Conservation (phyloP, 2,329 filamentous ascomycete species). For the Botrytis hyacinthi region DNA sequence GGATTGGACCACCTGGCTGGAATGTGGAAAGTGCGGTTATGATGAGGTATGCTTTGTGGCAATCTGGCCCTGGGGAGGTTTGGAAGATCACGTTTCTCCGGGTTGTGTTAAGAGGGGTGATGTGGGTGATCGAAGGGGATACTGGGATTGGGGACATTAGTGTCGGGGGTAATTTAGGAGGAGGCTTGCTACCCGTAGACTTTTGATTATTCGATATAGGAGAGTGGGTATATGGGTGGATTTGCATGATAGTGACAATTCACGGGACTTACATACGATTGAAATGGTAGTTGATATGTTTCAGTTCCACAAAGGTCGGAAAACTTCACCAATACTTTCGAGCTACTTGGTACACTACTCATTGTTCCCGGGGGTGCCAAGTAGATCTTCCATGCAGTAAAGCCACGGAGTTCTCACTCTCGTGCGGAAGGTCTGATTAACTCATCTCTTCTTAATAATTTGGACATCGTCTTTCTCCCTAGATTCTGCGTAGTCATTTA, state of each 20-base stretch:
- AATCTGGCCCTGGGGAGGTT: constrained; percentile 59
- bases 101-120: constrained; percentile 41
- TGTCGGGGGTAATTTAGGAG: neutral
- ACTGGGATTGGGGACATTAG: constrained; percentile 14
- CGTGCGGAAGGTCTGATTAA: neutral
- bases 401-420: neutral
- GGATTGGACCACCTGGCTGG: constrained; percentile 58
- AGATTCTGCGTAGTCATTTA: too few species aligned
- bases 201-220: neutral
- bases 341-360: neutral
- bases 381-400: neutral
- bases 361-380: neutral
- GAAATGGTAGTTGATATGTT: too few species aligned
- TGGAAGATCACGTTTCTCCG: constrained; percentile 53
- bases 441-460: neutral
- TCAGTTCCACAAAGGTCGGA: neutral
- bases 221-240: neutral
- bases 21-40: constrained; percentile 50
- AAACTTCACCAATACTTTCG: neutral
- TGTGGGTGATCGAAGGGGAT: neutral
- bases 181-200: neutral
- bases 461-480: neutral
- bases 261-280: neutral
- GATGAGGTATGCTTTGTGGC: constrained; percentile 59
- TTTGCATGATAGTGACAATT: neutral